Conservation (phyloP, 495 filamentous ascomycete genomes). For the Choiromyces venosus region DNA sequence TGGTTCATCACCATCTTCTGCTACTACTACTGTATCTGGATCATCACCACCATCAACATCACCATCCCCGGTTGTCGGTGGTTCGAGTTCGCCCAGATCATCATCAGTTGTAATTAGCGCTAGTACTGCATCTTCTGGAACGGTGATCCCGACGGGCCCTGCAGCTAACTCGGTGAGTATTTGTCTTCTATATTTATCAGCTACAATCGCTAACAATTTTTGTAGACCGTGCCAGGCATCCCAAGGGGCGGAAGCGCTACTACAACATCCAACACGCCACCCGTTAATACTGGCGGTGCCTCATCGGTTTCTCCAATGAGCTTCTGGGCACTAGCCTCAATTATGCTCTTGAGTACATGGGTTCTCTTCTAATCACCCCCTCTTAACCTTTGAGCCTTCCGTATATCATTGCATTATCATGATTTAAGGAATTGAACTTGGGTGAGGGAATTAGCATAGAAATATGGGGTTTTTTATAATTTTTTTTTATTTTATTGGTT, state of each 20-base stretch:
- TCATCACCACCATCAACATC: not conserved
- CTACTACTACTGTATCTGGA: not conserved
- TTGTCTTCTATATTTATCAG: not conserved
- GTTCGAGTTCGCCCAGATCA: not conserved
- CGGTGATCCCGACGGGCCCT: not conserved
- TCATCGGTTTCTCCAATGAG: constrained; percentile 4
- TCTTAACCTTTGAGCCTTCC: not conserved
- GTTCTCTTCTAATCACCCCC: not conserved
- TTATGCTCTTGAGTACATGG: constrained; percentile 9
- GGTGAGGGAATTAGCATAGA: not conserved
- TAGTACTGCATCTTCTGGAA: not conserved
- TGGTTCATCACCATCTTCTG: not conserved
- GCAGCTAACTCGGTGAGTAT: constrained; percentile 20
- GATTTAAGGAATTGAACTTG: not conserved
- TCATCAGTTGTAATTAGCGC: not conserved
- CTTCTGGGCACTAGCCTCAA: constrained; percentile 5
- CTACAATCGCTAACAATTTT: not conserved
- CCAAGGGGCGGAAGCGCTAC: constrained; percentile 5
- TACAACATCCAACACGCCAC: not conserved
- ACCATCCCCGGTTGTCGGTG: not conserved
- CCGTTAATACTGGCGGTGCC: constrained; percentile 4
- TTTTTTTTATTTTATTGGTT: not conserved
- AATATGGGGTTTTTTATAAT: not conserved
- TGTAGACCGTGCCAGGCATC: not conserved
- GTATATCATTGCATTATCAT: not conserved